These are phyloP conservation scores for Pterulicium gracile DNA, from an alignment of 1,284 basidiomycete genomes.

Conservation along the genomic window DNA sequence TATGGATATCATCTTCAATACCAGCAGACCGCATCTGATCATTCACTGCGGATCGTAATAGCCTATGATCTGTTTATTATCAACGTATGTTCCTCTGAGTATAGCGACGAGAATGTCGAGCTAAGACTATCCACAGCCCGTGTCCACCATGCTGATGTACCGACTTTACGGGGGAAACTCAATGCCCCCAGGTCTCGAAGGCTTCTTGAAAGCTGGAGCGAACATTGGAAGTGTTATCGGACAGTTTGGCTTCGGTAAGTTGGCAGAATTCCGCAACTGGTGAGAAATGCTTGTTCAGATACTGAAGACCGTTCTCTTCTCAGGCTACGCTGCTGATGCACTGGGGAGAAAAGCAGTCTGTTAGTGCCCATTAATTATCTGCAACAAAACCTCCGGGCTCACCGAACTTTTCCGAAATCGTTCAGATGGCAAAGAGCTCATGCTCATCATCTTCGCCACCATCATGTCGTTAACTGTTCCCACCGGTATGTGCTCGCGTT, in stretches of 20 bases:
- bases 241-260: constrained; percentile 55
- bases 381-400: too few species aligned
- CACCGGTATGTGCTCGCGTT: constrained; percentile 26
- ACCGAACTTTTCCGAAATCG: too few species aligned
- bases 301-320: constrained; percentile 12
- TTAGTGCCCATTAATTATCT: constrained; percentile 25
- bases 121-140: too few species aligned
- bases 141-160: constrained; percentile 68
- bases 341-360: constrained; percentile 58
- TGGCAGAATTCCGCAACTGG: constrained; percentile 1
- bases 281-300: background rate
- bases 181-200: constrained; percentile 48
- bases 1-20: constrained; percentile 17
- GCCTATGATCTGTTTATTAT: constrained; percentile 74
- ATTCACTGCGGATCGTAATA: constrained; percentile 14
- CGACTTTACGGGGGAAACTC: constrained; percentile 46
- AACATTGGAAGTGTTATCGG: constrained; percentile 71
- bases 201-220: constrained; percentile 56
- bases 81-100: constrained; percentile 39
- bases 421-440: constrained; percentile 68
- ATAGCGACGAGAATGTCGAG: too few species aligned
- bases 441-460: constrained; percentile 67
- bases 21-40: background rate
- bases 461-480: constrained; percentile 45
- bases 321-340: constrained; percentile 50